These are phyloP conservation scores for Schizopora paradoxa DNA, from an alignment of 1,284 basidiomycete species.

Conservation along the genomic window DNA sequence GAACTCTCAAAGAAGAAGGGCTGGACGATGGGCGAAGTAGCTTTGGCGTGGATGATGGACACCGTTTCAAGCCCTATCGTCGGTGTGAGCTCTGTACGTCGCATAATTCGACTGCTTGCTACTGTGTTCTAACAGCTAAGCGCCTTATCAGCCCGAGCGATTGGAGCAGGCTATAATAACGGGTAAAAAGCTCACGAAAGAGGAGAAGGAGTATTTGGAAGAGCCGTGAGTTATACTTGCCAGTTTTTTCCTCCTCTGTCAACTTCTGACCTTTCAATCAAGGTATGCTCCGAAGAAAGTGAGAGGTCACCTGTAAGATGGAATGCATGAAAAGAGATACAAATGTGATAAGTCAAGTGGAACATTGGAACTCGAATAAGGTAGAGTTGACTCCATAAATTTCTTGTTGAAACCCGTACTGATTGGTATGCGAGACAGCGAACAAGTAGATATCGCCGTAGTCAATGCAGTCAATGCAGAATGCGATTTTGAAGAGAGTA, in stretches of 20 bases:
- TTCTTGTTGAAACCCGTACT: too few species aligned
- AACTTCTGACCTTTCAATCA: neutral
- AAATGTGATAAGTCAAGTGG: too few species aligned
- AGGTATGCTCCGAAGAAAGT: conserved; percentile 9
- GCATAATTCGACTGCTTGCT: neutral
- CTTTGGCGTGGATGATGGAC: conserved; percentile 33
- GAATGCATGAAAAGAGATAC: too few species aligned
- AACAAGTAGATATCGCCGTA: too few species aligned
- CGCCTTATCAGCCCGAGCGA: conserved; percentile 13
- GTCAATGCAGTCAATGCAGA: too few species aligned
- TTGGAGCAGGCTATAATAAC: conserved; percentile 14
- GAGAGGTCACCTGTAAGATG: conserved; percentile 4
- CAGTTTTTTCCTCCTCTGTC: too few species aligned
- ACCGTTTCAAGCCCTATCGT: conserved; percentile 40
- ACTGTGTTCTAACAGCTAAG: neutral
- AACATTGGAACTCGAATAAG: too few species aligned
- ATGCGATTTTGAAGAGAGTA: too few species aligned
- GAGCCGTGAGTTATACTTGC: conserved; percentile 15
- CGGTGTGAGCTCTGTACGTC: conserved; percentile 25
- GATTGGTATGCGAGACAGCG: too few species aligned
- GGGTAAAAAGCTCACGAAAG: conserved; percentile 17
- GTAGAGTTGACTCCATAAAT: too few species aligned
- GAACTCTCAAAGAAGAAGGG: conserved; percentile 34
- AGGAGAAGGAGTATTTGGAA: conserved; percentile 23
- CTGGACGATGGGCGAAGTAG: conserved; percentile 38